phyloP scores from a whole-genome alignment of 2,329 filamentous ascomycete genomes.

The Trichophaea hybrida region DNA sequence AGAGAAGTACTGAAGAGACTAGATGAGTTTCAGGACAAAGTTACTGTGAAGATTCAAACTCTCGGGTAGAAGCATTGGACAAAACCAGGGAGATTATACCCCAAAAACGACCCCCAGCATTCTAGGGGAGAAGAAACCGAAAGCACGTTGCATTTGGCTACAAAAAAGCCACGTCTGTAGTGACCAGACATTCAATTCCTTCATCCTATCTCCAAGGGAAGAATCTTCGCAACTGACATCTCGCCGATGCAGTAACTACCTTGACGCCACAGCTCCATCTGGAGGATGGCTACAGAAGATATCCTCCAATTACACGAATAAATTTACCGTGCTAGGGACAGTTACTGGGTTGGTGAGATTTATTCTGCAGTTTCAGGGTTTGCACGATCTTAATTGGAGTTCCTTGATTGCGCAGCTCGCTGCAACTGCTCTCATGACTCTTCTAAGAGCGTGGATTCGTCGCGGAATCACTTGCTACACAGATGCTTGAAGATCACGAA shows the following conservation, averaged over 20 bases:
- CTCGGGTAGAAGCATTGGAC: not conserved
- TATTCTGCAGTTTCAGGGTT: slow-evolving; percentile 17
- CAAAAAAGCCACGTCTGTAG: slow-evolving; percentile 27
- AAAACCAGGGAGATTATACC: not conserved
- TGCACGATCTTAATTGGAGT: slow-evolving; percentile 5
- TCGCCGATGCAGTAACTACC: not conserved
- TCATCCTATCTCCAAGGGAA: slow-evolving; percentile 20
- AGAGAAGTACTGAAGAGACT: not conserved
- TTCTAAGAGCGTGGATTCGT: slow-evolving; percentile 25
- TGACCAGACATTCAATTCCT: slow-evolving; percentile 28
- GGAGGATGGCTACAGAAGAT: not conserved
- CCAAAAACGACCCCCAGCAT: slow-evolving; percentile 12
- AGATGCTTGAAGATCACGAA: slow-evolving; percentile 19
- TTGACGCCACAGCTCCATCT: not conserved
- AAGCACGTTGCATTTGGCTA: slow-evolving; percentile 24
- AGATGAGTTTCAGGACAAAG: slow-evolving; percentile 1
- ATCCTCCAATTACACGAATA: not conserved
- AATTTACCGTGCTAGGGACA: slow-evolving; percentile 3
- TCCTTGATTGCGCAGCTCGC: slow-evolving; percentile 18
- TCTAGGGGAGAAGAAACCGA: not conserved
- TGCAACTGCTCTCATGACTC: slow-evolving; percentile 25
- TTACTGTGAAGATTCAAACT: not conserved
- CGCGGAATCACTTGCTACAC: slow-evolving; percentile 17
- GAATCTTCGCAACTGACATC: not conserved
- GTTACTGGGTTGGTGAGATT: slow-evolving; percentile 8